Percentiles rank a stretch among this genome's conserved stretches.
Evolutionary conservation across 306 rosid species (phyloP).

Genomic region (Sphenostylis stenocarpa): DNA sequence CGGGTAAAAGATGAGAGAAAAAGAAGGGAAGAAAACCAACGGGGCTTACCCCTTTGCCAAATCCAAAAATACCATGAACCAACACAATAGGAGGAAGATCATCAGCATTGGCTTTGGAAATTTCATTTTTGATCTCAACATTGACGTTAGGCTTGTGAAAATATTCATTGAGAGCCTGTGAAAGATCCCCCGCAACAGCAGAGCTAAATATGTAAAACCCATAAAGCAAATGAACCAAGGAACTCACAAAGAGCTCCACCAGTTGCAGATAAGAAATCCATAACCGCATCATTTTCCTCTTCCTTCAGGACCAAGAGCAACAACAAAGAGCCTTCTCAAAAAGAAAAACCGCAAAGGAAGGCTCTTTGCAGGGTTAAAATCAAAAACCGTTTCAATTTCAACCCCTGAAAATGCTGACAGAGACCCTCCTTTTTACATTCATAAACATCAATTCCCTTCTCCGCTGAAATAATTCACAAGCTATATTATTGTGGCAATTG

Average conservation of each 20-base stretch:
- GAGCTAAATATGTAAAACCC: conserved; percentile 89
- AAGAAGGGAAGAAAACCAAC: neutral
- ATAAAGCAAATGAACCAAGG: conserved; percentile 72
- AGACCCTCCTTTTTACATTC: neutral
- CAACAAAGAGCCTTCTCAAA: conserved; percentile 35
- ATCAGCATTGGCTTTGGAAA: neutral
- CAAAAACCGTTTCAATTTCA: conserved; percentile 25
- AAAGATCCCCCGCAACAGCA: conserved; percentile 86
- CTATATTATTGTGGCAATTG: neutral
- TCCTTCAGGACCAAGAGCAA: neutral
- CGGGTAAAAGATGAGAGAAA: neutral
- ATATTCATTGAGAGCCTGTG: conserved; percentile 49
- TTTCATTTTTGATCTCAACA: conserved; percentile 29
- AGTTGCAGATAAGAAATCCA: conserved; percentile 61
- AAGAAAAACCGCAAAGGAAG: conserved; percentile 37
- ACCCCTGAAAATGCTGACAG: conserved; percentile 15
- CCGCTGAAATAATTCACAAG: neutral
- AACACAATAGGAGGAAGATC: conserved; percentile 86
- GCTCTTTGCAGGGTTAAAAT: conserved; percentile 39
- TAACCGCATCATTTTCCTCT: conserved; percentile 55
- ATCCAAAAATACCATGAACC: conserved; percentile 96
- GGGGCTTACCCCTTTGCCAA: conserved; percentile 81
- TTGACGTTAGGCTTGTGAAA: conserved; percentile 41
- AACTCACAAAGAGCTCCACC: conserved; percentile 68
- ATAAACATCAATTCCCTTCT: neutral